phyloP scores from a whole-genome alignment of 257 asterid genomes.

The Ajuga chamaepitys region DNA sequence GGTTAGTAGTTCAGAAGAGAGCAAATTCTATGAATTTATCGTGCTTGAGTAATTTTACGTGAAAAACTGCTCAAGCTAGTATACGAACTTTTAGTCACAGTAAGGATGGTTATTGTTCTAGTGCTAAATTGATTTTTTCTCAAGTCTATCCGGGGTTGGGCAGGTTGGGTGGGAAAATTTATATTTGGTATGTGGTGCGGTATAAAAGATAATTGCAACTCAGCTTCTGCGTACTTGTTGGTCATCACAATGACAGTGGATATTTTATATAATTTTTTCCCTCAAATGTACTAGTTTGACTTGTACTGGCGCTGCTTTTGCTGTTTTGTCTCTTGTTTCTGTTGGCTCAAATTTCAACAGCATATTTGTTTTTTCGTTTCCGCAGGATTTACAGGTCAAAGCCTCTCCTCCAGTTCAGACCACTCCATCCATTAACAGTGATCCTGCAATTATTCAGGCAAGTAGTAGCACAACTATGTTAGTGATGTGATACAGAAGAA shows the following conservation, averaged over 20 bases:
- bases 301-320: not conserved
- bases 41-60: too few species aligned
- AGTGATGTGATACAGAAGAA: not conserved
- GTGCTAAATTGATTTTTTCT: too few species aligned
- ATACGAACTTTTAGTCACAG: not conserved
- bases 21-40: not conserved
- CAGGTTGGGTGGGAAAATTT: too few species aligned
- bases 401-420: conserved; percentile 79
- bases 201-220: not conserved
- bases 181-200: too few species aligned
- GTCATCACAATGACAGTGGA: too few species aligned
- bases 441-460: conserved; percentile 96
- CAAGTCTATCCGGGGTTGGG: too few species aligned
- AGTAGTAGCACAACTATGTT: conserved; percentile 6
- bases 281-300: too few species aligned
- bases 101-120: not conserved
- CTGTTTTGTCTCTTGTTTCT: not conserved
- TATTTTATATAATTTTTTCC: not conserved
- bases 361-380: not conserved
- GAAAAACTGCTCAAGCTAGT: too few species aligned
- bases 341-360: not conserved
- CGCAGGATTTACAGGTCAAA: conserved; percentile 92
- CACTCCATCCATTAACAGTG: conserved; percentile 52
- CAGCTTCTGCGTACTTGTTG: not conserved
- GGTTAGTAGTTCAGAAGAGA: not conserved